phyloP scores from a whole-genome alignment of 148 eudicot species.

The Vaccinium vitisidaea region DNA sequence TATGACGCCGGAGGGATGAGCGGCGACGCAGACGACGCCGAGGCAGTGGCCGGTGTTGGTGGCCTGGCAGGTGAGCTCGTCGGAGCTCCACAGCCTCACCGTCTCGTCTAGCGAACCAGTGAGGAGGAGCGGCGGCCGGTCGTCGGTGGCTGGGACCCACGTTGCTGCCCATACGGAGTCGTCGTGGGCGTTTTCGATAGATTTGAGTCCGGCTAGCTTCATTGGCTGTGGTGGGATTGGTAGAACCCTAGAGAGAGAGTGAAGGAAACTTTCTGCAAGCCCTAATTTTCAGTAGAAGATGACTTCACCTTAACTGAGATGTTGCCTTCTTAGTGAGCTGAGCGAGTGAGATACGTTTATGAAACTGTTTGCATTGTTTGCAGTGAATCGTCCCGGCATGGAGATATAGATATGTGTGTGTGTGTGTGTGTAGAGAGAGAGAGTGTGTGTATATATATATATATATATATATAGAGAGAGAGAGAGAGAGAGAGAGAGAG shows the following conservation, averaged over 20 bases:
- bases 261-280: not conserved
- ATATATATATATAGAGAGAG: too few species aligned
- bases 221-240: constrained; percentile 23
- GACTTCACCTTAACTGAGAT: too few species aligned
- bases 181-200: constrained; percentile 64
- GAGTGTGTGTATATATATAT: too few species aligned
- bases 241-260: constrained; percentile 22
- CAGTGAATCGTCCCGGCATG: too few species aligned
- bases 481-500: too few species aligned
- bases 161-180: constrained; percentile 84
- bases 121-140: constrained; percentile 56
- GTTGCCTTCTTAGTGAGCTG: too few species aligned
- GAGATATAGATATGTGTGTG: too few species aligned
- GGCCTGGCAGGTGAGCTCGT: constrained; percentile 58
- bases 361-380: too few species aligned
- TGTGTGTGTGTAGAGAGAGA: too few species aligned
- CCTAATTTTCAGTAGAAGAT: too few species aligned
- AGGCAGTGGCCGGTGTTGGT: constrained; percentile 54
- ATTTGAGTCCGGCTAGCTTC: constrained; percentile 74
- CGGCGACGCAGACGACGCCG: constrained; percentile 80
- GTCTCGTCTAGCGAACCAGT: constrained; percentile 94
- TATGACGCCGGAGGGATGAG: constrained; percentile 79
- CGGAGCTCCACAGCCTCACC: constrained; percentile 67
- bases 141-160: constrained; percentile 71
- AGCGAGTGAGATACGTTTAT: too few species aligned